phyloP scores from a whole-genome alignment of 2,329 filamentous ascomycete genomes.

The Penicillium brasilianum region DNA sequence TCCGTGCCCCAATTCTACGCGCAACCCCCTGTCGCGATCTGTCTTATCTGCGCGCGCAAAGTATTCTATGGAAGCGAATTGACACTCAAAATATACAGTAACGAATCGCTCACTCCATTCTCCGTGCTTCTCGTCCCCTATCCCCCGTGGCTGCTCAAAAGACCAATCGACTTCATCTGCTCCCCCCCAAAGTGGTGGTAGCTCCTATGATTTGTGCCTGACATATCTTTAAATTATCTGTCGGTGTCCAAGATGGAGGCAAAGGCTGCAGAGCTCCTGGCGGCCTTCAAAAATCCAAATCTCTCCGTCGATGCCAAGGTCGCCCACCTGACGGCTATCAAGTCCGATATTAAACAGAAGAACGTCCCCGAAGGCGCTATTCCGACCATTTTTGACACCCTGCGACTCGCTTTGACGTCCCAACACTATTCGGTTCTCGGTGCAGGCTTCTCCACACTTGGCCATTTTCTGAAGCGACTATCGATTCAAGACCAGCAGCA shows the following conservation, averaged over 20 bases:
- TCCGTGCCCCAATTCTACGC: background rate
- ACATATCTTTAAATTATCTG: slow-evolving; percentile 14
- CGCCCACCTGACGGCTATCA: slow-evolving; percentile 72
- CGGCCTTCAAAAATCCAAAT: slow-evolving; percentile 65
- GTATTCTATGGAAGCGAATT: background rate
- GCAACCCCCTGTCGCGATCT: background rate
- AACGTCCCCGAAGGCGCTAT: slow-evolving; percentile 79
- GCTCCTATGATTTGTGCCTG: slow-evolving; percentile 25
- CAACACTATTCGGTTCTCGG: slow-evolving; percentile 78
- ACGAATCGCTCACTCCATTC: background rate
- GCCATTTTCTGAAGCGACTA: slow-evolving; percentile 84
- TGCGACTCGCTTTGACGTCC: slow-evolving; percentile 74
- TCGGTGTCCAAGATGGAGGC: slow-evolving; percentile 56
- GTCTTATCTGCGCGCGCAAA: background rate
- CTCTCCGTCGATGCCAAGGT: slow-evolving; percentile 72
- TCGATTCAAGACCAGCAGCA: slow-evolving; percentile 81
- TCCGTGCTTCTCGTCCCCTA: background rate
- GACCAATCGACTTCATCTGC: slow-evolving; percentile 5
- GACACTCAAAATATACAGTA: background rate
- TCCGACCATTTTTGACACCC: slow-evolving; percentile 77
- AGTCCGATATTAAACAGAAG: slow-evolving; percentile 89
- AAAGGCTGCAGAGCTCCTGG: slow-evolving; percentile 60
- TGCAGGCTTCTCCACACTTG: slow-evolving; percentile 84
- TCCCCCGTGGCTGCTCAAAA: background rate
- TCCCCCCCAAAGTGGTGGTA: slow-evolving; percentile 9